A percentile compares a stretch with the other conserved stretches of the same genome.
Evolutionary conservation across 2,329 filamentous ascomycete species (phyloP).

Genomic region (Juglanconis sp.): DNA sequence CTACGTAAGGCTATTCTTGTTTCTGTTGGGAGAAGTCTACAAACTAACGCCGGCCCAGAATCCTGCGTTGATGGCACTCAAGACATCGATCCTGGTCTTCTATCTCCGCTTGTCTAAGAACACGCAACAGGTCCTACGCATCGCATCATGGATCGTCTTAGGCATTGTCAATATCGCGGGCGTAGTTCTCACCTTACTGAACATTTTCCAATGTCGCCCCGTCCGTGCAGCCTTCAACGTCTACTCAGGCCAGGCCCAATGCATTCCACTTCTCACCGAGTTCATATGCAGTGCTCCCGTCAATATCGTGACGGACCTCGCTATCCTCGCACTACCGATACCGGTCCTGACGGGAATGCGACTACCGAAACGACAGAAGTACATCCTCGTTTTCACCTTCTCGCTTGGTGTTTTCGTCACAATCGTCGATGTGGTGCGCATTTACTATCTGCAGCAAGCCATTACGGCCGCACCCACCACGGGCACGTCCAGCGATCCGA

Average conservation of each 20-base stretch:
- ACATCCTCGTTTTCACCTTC: constrained; percentile 83
- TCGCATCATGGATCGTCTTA: constrained; percentile 78
- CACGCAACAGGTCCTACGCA: constrained; percentile 70
- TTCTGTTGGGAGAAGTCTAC: not conserved
- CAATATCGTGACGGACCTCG: constrained; percentile 88
- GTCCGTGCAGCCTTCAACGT: constrained; percentile 64
- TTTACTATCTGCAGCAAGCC: constrained; percentile 83
- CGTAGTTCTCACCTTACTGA: constrained; percentile 76
- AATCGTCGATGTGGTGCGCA: constrained; percentile 82
- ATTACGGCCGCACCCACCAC: constrained; percentile 41
- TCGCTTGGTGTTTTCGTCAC: constrained; percentile 83
- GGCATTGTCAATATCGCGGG: constrained; percentile 76
- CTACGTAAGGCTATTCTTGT: constrained; percentile 43
- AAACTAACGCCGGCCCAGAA: constrained; percentile 52
- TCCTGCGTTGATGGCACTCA: constrained; percentile 84
- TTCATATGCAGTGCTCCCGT: constrained; percentile 77
- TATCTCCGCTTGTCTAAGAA: constrained; percentile 81
- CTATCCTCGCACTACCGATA: constrained; percentile 82
- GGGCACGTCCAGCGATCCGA: constrained; percentile 31
- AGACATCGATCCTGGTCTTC: constrained; percentile 89
- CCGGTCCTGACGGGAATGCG: constrained; percentile 85
- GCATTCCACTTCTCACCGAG: constrained; percentile 58
- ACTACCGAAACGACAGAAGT: constrained; percentile 80
- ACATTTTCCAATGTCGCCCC: constrained; percentile 82
- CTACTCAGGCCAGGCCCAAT: constrained; percentile 32